phyloP scores from a whole-genome alignment of 225 moss, liverwort and hornwort genomes.

The Anthoceros angustus region DNA sequence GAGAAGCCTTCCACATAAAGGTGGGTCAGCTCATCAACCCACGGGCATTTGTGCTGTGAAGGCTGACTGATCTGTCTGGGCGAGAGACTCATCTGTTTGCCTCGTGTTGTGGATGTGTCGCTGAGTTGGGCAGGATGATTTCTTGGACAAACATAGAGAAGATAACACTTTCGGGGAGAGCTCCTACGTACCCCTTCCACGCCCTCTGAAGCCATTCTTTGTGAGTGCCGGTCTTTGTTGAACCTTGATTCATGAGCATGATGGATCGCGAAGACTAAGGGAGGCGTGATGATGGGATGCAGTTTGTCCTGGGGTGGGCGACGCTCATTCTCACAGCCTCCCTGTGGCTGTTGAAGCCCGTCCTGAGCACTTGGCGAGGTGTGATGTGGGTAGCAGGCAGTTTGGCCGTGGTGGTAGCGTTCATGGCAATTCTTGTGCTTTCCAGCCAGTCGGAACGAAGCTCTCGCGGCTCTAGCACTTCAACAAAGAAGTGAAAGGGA shows the following conservation, averaged over 20 bases:
- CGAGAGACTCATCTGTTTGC: neutral
- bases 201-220: conserved; percentile 41
- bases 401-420: neutral
- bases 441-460: neutral
- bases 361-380: neutral
- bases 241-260: neutral
- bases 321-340: neutral
- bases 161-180: conserved; percentile 67
- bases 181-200: conserved; percentile 35
- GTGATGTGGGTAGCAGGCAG: neutral
- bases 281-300: neutral
- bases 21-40: conserved; percentile 12
- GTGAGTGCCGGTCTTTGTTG: conserved; percentile 22
- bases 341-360: conserved; percentile 1
- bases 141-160: conserved; percentile 55
- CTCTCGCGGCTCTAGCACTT: neutral
- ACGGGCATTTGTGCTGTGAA: too few species aligned
- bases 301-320: neutral
- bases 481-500: too few species aligned
- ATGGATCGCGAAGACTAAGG: neutral
- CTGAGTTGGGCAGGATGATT: conserved; percentile 35
- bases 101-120: neutral
- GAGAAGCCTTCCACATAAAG: conserved; percentile 62
- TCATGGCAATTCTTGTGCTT: neutral
- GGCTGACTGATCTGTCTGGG: too few species aligned